Evolutionary conservation across 2,329 filamentous ascomycete species (phyloP).

Genomic region (Ampelomyces quisqualis): DNA sequence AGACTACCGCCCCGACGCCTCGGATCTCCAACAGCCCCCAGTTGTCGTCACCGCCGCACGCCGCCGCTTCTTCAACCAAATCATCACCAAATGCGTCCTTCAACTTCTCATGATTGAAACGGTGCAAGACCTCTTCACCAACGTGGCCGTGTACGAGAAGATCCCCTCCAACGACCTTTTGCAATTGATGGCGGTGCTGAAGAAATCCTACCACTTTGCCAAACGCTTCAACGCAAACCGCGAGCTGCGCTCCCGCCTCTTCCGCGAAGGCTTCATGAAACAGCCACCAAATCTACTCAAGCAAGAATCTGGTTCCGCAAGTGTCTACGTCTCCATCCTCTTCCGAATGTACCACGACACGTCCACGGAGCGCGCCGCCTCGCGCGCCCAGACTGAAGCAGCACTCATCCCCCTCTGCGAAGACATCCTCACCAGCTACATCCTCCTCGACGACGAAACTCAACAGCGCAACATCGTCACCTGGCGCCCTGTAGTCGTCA

Average conservation of each 20-base stretch:
- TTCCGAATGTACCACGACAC: conserved; percentile 97
- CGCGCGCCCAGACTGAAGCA: conserved; percentile 79
- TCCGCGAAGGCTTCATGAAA: conserved; percentile 99
- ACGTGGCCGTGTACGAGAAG: conserved; percentile 88
- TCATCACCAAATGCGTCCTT: conserved; percentile 96
- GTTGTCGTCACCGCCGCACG: conserved; percentile 90
- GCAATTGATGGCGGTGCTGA: conserved; percentile 88
- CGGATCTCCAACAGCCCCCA: conserved; percentile 77
- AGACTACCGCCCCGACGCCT: conserved; percentile 74
- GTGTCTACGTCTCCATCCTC: conserved; percentile 92
- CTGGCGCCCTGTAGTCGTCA: conserved; percentile 95
- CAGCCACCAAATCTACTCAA: conserved; percentile 97
- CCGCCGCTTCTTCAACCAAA: conserved; percentile 95
- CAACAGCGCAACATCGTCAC: conserved; percentile 96
- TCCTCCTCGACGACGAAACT: conserved; percentile 86
- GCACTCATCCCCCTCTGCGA: conserved; percentile 92
- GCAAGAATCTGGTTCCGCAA: conserved; percentile 89
- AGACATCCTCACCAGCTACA: conserved; percentile 87
- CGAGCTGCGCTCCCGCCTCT: conserved; percentile 88
- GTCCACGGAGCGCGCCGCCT: conserved; percentile 75
- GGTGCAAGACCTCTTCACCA: conserved; percentile 97
- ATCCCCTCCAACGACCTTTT: conserved; percentile 90
- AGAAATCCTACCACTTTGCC: conserved; percentile 95
- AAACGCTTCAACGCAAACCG: conserved; percentile 98
- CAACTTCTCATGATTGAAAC: conserved; percentile 99